Base-by-base conservation (phyloP, 208 protist genomes). In the Acanthamoeba triangularis region DNA sequence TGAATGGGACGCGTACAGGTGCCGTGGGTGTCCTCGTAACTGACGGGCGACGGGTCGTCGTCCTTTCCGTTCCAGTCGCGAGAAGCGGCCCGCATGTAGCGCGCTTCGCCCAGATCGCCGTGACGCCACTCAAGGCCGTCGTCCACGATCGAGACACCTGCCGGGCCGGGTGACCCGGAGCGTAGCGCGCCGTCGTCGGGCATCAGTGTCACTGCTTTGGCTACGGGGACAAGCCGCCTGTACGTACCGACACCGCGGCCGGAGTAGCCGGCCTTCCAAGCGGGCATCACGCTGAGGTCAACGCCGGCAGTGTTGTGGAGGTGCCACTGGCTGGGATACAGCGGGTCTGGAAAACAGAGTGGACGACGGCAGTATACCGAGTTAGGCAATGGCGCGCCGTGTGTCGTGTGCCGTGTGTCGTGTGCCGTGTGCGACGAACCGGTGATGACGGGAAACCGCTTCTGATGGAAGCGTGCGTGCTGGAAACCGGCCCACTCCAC, bases 91-190 rank as follows among this genome's bases (percentile, higher is more conserved):
- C 23, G 8, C 49, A 90, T 90, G 54, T 37, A 90, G 16, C 82
- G 44, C 14, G 37, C 82, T 14, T 54, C 47, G n/a, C 44, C 44
- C 20, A 90, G 28, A 35, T 90, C 82, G 69, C 28, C 37, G 8
- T 90, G 82, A 7, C 49, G 69, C 82, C 82, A 90, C 20, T 90
- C 82, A 4, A 90, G 54, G 37, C 82, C 82, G n/a, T 90, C 82
- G 30, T 90, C 72, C 72, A 82, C 72, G n/a, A 82, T 82, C 4
- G 72, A 47, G 30, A 82, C 37, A 82, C 72, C 72, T 82, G 72
- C 13, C 49, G 6, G 13, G 6, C 7, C 49, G n/a, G n/a, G 49
- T 54, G 37, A 41, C 37, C 37, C 37, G 37, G 37, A 41, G 37
- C 37, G 37, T 41, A 7, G 16, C 16, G 61, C 61, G 28, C 23